Evolutionary conservation across 1,139 yeast genomes (phyloP), one percentile per base, ranked within the genome.

Genomic region (Scheffersomyces lignicola): DNA sequence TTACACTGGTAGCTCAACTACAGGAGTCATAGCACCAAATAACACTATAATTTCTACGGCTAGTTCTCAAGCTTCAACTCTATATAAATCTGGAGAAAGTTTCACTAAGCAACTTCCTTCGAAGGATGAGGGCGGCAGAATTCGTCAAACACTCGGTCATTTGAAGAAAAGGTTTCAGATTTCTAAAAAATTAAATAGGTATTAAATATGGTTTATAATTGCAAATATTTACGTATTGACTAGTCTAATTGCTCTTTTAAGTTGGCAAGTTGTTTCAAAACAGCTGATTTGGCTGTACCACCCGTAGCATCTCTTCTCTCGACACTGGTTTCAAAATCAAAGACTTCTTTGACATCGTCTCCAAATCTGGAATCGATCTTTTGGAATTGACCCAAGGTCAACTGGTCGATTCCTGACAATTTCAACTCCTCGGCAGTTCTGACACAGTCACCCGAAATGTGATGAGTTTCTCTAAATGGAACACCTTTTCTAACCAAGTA

Each of bases 391-490:
- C 76, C 85, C 39, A 86, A 61, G 2, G 85, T 59, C 51, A 92
- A 71, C 59, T 89, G 66, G 60, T 95, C 86, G 68, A 92, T 83
- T 29, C 97, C 97, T 5, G 83, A 67, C 32, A 88, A 68, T 24
- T 75, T 75, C 44, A 71, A 65, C 43, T 78, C 88, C 65, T 92
- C 99, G 5, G 98, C 97, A 35, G 67, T 61, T 48, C 95, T 81
- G 34, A 92, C 99, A 65, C 97, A 92, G 60, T 88, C 96, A 38
- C 99, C 99, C 5, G 97, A 88, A 43, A 92, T 90, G 61, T 92
- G 97, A 62, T 92, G 99, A 2, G 98, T 92, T 67, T 92, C 97
- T 71, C 99, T 87, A 70, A 92, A 92, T 39, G 98, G 98, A 45
- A 92, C 98, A 38, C 98, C 98, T 62, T 84, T 89, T 69, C 97